Base-by-base conservation (phyloP, 2,329 filamentous ascomycete genomes). In the Sarocladium kiliense region DNA sequence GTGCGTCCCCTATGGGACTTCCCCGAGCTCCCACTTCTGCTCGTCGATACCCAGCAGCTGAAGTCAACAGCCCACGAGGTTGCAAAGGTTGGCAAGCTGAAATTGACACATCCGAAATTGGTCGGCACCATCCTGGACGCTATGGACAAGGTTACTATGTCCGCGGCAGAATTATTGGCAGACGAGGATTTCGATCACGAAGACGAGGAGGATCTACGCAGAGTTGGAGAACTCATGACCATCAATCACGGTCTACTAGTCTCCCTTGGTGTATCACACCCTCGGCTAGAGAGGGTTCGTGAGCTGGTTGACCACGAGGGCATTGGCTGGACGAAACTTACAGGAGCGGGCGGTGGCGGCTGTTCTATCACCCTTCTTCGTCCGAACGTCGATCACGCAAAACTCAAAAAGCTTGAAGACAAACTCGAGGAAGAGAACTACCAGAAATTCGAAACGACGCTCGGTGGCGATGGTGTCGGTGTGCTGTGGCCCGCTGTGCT, bases 271-370 rank as follows among this genome's bases (percentile, higher is more conserved):
- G 94, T 97, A 26, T 97, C 92, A 2, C 94, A 99, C 70, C 95
- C 94, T 1, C 86, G 91, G 47, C 79, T 99, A 25, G 94, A 99
- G 73, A 85, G 93, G 30, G 86, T 99, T 62, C 85, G 94, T 59
- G 93, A 96, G 72, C 77, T 99, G 25, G 88, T 96, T 50, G 93
- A 99, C 62, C 85, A 94, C 63, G 83, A 91, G 56, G 88, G 87
- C 39, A 88, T 97, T 55, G 94, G 94, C 27, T 99, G 92, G 92
- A 97, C 94, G 12, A 99, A 99, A 70, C 80, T 99, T 56, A 99
- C 94, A 0, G 94, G 94, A 32, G 94, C 94, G 1, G 94, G 94
- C 21, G 95, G 94, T 12, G 95, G 94, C 56, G 94, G 94, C 2
- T 97, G 95, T 71, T 93, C 92, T 2, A 97, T 99, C 62, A 95